Evolutionary conservation across 495 filamentous ascomycete species (phyloP), one percentile per base, ranked within the genome.

Genomic region (Daldinia bambusicola): DNA sequence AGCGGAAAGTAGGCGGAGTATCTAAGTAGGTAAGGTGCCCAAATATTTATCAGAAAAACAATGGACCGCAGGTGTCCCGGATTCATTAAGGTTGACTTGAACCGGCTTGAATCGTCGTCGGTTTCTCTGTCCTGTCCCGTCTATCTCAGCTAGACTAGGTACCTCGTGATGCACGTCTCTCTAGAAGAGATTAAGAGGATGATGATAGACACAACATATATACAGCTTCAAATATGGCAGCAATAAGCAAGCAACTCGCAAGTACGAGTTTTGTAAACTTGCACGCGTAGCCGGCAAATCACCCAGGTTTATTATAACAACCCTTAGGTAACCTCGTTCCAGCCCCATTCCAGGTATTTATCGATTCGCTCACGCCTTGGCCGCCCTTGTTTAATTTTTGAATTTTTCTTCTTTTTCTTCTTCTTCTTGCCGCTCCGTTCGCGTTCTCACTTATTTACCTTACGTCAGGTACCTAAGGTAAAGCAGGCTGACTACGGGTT

Each of bases 171-270:
- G 37, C 52, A 41, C 58, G 55, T 55, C 55, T 55, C n/a, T 55
- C 18, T 10, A 8, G 59, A 56, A 63, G 37, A 50, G 34, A 48
- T 38, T 14, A 40, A 18, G 22, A 36, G 30, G 16, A 18, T 18
- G 50, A 52, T 14, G 48, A 50, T 38, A 58, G 41, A 59, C 56
- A 31, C 57, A 58, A 41, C 37, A 53, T 66, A 67, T 72, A 67
- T 63, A 67, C 62, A 71, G 16, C 67, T 60, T 61, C 31, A 14
- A 60, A 61, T 45, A 40, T 58, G 30, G 31, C 34, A 41, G 55
- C 36, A 31, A 32, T 52, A 56, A 43, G 32, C 31, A 59, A 26
- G 50, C 30, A 36, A 10, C 18, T 18, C 13, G 53, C 20, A 52
- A 55, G 37, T 26, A 26, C 26, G 3, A 26, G 26, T 26, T 3